Evolutionary conservation across 2,329 filamentous ascomycete species (phyloP).

Genomic region (Hymenoscyphus albidus): DNA sequence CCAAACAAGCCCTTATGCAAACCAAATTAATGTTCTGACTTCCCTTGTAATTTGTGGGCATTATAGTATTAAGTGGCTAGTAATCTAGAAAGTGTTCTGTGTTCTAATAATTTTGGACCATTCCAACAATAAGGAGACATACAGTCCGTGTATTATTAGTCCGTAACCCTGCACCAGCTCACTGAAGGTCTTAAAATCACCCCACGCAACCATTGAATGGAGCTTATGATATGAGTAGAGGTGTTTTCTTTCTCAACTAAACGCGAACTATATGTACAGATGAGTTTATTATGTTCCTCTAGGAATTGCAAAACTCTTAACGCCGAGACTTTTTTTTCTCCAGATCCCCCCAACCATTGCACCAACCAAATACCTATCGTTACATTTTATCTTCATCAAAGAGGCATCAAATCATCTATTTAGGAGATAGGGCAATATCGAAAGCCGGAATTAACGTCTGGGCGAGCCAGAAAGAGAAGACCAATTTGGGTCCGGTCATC

Average conservation of each 20-base stretch:
- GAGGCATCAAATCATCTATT: slow-evolving; percentile 16
- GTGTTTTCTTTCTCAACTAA: neutral
- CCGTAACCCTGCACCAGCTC: neutral
- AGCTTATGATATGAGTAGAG: slow-evolving; percentile 6
- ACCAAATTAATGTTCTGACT: too few species aligned
- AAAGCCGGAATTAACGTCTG: slow-evolving; percentile 97
- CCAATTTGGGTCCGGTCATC: slow-evolving; percentile 98
- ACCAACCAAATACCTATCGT: slow-evolving; percentile 7
- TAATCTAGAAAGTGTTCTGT: too few species aligned
- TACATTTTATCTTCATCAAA: slow-evolving; percentile 17
- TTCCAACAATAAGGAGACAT: too few species aligned
- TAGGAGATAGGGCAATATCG: slow-evolving; percentile 48
- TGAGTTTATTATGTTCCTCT: slow-evolving; percentile 8
- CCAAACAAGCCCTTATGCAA: too few species aligned
- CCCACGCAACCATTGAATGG: neutral
- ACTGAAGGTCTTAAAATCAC: neutral
- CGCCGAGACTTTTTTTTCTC: slow-evolving; percentile 2
- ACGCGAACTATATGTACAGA: slow-evolving; percentile 10
- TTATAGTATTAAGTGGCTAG: too few species aligned
- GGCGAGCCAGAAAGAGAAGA: slow-evolving; percentile 99
- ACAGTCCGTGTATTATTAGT: too few species aligned
- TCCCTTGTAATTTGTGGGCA: too few species aligned
- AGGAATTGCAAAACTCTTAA: slow-evolving; percentile 4
- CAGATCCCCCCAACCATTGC: neutral
- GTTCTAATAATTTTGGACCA: too few species aligned